These are phyloP conservation scores for Phytopythium oedochilum DNA, from an alignment of 352 stramenopile genomes.

Conservation along the genomic window DNA sequence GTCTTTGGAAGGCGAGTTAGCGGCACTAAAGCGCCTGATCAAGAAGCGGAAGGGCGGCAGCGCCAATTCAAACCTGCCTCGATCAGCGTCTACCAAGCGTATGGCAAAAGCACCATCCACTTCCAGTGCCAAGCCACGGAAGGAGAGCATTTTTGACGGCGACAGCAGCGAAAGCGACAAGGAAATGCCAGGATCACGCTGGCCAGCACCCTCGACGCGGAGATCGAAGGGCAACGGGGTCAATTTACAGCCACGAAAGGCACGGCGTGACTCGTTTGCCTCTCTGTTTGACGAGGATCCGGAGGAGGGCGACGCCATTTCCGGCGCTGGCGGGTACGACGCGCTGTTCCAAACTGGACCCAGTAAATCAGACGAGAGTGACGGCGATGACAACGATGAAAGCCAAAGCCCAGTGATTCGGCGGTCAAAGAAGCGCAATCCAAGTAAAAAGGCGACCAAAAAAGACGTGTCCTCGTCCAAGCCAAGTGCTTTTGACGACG, in stretches of 20 bases:
- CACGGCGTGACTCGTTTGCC: constrained; percentile 68
- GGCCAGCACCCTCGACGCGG: constrained; percentile 5
- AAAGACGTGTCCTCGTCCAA: neutral
- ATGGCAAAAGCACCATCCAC: neutral
- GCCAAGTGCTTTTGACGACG: neutral
- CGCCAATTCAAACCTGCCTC: neutral
- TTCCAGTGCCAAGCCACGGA: constrained; percentile 14
- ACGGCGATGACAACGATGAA: constrained; percentile 10
- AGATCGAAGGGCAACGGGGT: constrained; percentile 5
- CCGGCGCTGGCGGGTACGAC: constrained; percentile 42
- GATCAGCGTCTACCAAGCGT: neutral
- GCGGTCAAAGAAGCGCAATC: constrained; percentile 13
- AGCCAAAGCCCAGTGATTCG: constrained; percentile 12
- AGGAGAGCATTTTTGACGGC: constrained; percentile 72
- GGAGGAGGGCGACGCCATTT: constrained; percentile 15
- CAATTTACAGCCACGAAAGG: constrained; percentile 9
- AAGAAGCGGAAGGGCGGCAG: constrained; percentile 34
- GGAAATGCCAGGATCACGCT: constrained; percentile 11
- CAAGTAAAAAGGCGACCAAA: constrained; percentile 7
- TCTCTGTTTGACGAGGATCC: constrained; percentile 61
- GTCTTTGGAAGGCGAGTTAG: constrained; percentile 57
- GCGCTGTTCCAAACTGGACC: constrained; percentile 38
- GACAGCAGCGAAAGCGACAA: constrained; percentile 47
- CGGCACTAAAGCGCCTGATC: constrained; percentile 65
- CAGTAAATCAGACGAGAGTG: constrained; percentile 10